Percentiles rank a stretch among this genome's conserved stretches.
phyloP scores from a whole-genome alignment of 2,329 filamentous ascomycete genomes.

The Fusarium praegraminearum region DNA sequence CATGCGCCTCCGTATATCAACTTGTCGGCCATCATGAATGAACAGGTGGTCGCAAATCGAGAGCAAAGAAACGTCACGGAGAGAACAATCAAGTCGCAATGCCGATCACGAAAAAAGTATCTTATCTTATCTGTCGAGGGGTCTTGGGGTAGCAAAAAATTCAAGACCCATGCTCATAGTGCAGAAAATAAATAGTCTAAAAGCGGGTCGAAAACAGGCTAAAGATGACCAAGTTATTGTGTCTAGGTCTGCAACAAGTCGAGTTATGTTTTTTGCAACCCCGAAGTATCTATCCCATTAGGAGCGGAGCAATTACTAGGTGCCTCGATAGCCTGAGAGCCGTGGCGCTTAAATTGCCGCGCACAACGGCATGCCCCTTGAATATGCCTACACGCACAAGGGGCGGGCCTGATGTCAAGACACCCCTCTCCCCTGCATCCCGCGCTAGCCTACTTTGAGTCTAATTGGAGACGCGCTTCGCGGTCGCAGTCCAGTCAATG shows the following conservation, averaged over 20 bases:
- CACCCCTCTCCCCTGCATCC: conserved; percentile 27
- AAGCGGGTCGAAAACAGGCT: not conserved
- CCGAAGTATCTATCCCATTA: not conserved
- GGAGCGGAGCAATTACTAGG: too few species aligned
- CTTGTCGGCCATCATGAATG: conserved; percentile 44
- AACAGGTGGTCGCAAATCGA: not conserved
- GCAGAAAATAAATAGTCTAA: not conserved
- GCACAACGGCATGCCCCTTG: not conserved
- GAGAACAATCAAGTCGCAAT: not conserved
- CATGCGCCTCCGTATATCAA: conserved; percentile 48
- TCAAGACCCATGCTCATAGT: not conserved
- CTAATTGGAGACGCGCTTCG: conserved; percentile 46
- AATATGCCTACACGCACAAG: not conserved
- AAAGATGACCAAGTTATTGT: not conserved
- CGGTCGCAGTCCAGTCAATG: conserved; percentile 38
- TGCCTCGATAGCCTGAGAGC: not conserved
- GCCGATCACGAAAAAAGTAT: conserved; percentile 3
- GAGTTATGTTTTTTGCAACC: not conserved
- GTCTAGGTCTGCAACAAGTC: not conserved
- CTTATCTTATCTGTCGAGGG: conserved; percentile 47
- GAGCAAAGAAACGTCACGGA: not conserved
- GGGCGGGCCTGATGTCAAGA: conserved; percentile 7
- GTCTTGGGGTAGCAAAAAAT: not conserved
- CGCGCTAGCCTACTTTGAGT: conserved; percentile 1
- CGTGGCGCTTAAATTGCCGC: conserved; percentile 28